Base-by-base conservation (phyloP, 441 rosid species). In the Eruca vesicaria region DNA sequence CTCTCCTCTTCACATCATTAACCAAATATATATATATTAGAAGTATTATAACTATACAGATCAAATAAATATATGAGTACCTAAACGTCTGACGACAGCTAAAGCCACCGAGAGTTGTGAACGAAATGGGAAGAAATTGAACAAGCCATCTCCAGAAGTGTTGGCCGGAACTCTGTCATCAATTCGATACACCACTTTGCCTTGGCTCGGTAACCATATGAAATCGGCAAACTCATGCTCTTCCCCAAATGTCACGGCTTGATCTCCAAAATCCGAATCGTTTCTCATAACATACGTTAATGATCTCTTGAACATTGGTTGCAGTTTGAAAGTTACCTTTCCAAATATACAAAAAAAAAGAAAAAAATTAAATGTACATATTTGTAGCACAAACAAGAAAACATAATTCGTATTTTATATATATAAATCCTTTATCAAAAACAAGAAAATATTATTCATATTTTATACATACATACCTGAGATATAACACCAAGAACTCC, bases 401-500 rank as follows among this genome's bases (percentile, higher is more conserved):
- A n/a, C n/a, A 15, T 45, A 15, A 6, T 11, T 10, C 3, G 29
- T 26, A n/a, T n/a, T n/a, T n/a, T n/a, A n/a, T n/a, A n/a, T n/a
- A n/a, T n/a, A n/a, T n/a, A n/a, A n/a, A n/a, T n/a, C n/a, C n/a
- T n/a, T n/a, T n/a, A 2, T 26, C 29, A 26, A 26, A 26, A 26
- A n/a, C 7, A 66, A 50, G 18, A 48, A 29, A 16, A n/a, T n/a
- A 15, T 45, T 6, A 6, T 11, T 10, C 3, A 5, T 26, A n/a
- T n/a, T n/a, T n/a, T n/a, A n/a, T n/a, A n/a, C n/a, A n/a, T n/a
- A n/a, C n/a, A 23, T 10, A 88, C 94, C 96, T 92, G 88, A 9
- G 92, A 87, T 50, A 92, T 83, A 45, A 89, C 92, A 20, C 97
- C 97, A 28, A 92, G 96, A 66, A 90, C 89, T 5, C 97, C 96